These are phyloP conservation scores for Symmetrospora coprosmae DNA, from an alignment of 768 basidiomycete genomes.

Conservation along the genomic window DNA sequence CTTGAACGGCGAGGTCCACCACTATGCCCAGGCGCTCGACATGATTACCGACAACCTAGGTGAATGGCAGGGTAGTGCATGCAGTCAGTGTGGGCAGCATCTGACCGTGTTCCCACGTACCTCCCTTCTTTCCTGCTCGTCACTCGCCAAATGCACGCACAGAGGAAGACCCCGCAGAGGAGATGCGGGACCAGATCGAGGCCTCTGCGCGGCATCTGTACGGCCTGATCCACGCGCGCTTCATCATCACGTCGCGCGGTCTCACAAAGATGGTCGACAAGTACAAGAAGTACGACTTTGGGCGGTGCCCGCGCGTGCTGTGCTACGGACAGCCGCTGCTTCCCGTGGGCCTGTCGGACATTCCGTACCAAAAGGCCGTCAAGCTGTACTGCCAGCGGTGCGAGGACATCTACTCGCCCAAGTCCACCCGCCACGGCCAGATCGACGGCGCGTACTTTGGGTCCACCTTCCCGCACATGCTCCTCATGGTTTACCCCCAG, in stretches of 20 bases:
- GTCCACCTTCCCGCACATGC: constrained; percentile 88
- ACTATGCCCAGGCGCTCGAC: constrained; percentile 85
- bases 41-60: constrained; percentile 91
- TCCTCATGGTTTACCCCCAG: constrained; percentile 91
- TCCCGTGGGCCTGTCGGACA: constrained; percentile 88
- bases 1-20: constrained; percentile 85
- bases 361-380: constrained; percentile 97
- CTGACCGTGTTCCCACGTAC: not conserved
- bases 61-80: constrained; percentile 38
- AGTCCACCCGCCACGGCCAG: constrained; percentile 86
- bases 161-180: constrained; percentile 86
- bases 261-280: constrained; percentile 83
- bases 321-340: constrained; percentile 89
- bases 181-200: constrained; percentile 77
- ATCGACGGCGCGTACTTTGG: constrained; percentile 99
- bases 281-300: constrained; percentile 95
- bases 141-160: not conserved
- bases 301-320: constrained; percentile 91
- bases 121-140: no score
- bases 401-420: constrained; percentile 96
- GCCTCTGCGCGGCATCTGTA: constrained; percentile 85
- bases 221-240: constrained; percentile 88
- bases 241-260: constrained; percentile 88
- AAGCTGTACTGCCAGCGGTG: constrained; percentile 97
- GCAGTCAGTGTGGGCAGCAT: not conserved